Evolutionary conservation across 352 stramenopile genomes (phyloP).

Genomic region (Pythium biforme): DNA sequence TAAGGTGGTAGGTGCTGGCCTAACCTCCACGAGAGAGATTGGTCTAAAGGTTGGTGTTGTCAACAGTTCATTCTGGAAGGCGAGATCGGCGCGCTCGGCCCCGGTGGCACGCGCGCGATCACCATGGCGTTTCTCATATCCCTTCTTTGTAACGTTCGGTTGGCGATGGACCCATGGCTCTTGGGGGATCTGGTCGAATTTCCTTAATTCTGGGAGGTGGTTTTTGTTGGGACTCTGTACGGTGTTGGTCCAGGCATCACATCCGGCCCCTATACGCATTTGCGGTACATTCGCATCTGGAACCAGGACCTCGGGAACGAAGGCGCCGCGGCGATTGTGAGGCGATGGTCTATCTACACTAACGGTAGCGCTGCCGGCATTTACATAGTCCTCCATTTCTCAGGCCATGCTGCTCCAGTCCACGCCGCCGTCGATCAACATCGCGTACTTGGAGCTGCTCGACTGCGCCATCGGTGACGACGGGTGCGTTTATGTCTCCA

Average conservation of each 20-base stretch:
- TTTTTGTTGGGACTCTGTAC: slow-evolving; percentile 28
- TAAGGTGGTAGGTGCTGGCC: too few species aligned
- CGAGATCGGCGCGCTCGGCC: slow-evolving; percentile 57
- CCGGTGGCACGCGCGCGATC: slow-evolving; percentile 61
- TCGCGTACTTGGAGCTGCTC: slow-evolving; percentile 77
- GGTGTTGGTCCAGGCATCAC: slow-evolving; percentile 61
- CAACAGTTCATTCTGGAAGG: slow-evolving; percentile 82
- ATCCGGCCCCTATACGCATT: slow-evolving; percentile 57
- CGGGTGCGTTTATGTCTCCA: slow-evolving; percentile 27
- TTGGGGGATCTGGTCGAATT: too few species aligned
- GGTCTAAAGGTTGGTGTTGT: too few species aligned
- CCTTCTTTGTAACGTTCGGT: slow-evolving; percentile 41
- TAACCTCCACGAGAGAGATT: too few species aligned
- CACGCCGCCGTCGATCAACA: slow-evolving; percentile 48
- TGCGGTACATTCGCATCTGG: slow-evolving; percentile 81
- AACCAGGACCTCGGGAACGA: slow-evolving; percentile 79
- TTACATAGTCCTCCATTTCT: too few species aligned
- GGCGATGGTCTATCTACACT: too few species aligned
- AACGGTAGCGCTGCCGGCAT: too few species aligned
- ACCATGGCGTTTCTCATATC: slow-evolving; percentile 82
- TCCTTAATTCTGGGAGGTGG: slow-evolving; percentile 48
- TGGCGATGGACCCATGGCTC: too few species aligned
- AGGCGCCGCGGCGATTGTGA: slow-evolving; percentile 64
- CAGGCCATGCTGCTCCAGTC: slow-evolving; percentile 48
- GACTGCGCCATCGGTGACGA: slow-evolving; percentile 69